These are phyloP conservation scores for Penicillium salamii DNA, from an alignment of 495 filamentous ascomycete species.

Conservation along the genomic window DNA sequence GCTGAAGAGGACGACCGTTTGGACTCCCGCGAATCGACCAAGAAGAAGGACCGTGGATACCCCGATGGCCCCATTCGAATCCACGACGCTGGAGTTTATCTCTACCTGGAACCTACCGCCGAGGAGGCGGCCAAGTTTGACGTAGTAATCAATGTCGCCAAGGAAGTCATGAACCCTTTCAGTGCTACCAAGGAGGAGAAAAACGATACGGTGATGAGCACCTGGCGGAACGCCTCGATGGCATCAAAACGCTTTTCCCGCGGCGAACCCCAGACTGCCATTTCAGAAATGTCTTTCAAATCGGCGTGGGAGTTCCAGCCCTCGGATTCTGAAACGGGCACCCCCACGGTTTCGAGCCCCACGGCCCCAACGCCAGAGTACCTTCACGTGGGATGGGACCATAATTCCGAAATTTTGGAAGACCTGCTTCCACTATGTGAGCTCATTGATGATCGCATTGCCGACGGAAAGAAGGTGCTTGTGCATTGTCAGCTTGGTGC, in stretches of 20 bases:
- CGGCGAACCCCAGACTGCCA: constrained; percentile 66
- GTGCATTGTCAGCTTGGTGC: constrained; percentile 96
- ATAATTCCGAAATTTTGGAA: constrained; percentile 91
- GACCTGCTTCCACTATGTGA: constrained; percentile 85
- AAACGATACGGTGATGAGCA: constrained; percentile 40
- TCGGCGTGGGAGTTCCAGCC: constrained; percentile 63
- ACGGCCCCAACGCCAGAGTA: constrained; percentile 71
- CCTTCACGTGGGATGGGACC: constrained; percentile 94
- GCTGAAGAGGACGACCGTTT: constrained; percentile 78
- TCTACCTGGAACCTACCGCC: constrained; percentile 86
- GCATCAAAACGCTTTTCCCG: constrained; percentile 41
- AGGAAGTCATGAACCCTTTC: constrained; percentile 91
- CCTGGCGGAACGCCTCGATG: constrained; percentile 35
- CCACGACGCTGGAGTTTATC: constrained; percentile 85
- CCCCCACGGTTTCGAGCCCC: constrained; percentile 50
- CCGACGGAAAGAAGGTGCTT: constrained; percentile 80
- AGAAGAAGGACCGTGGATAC: constrained; percentile 68
- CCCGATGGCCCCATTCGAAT: constrained; percentile 90
- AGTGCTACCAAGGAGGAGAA: constrained; percentile 28
- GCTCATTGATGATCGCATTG: constrained; percentile 74
- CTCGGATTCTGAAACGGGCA: constrained; percentile 36
- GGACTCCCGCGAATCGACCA: constrained; percentile 68
- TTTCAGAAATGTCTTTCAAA: constrained; percentile 65
- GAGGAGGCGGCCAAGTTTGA: constrained; percentile 86
- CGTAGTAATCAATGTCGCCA: constrained; percentile 91